Conservation (phyloP, 768 basidiomycete species). For the Lactifluus echinatus region DNA sequence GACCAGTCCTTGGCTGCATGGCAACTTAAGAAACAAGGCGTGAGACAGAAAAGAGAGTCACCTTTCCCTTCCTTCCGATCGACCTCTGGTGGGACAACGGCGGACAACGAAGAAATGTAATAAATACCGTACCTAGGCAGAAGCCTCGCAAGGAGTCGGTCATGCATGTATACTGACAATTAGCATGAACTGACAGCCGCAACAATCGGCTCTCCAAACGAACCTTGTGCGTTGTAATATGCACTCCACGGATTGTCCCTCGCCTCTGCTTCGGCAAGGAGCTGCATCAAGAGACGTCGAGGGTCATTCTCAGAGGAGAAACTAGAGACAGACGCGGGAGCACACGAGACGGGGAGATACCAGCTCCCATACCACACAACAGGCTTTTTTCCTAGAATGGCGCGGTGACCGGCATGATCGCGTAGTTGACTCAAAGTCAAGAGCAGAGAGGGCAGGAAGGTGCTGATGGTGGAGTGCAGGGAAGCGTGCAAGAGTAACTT, state of each 20-base stretch:
- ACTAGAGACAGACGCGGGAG: not conserved
- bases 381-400: slow-evolving; percentile 9
- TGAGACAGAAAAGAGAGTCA: not conserved
- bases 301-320: not conserved
- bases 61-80: not conserved
- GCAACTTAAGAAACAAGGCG: not conserved
- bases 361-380: slow-evolving; percentile 18
- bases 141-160: slow-evolving; percentile 11
- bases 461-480: slow-evolving; percentile 13
- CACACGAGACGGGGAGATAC: slow-evolving; percentile 13
- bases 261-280: slow-evolving; percentile 7
- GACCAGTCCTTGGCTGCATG: slow-evolving; percentile 1
- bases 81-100: not conserved
- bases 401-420: not conserved
- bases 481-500: not conserved
- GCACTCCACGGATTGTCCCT: slow-evolving; percentile 11
- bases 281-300: not conserved
- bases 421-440: slow-evolving; percentile 1
- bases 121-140: slow-evolving; percentile 6
- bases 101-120: slow-evolving; percentile 8
- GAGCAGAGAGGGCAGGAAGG: slow-evolving; percentile 13
- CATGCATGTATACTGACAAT: slow-evolving; percentile 14
- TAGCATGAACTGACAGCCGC: not conserved
- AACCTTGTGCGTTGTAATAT: slow-evolving; percentile 20
- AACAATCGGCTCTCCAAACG: not conserved